Conservation (phyloP, 305 asterid genomes). For the Salvia sclarea region DNA sequence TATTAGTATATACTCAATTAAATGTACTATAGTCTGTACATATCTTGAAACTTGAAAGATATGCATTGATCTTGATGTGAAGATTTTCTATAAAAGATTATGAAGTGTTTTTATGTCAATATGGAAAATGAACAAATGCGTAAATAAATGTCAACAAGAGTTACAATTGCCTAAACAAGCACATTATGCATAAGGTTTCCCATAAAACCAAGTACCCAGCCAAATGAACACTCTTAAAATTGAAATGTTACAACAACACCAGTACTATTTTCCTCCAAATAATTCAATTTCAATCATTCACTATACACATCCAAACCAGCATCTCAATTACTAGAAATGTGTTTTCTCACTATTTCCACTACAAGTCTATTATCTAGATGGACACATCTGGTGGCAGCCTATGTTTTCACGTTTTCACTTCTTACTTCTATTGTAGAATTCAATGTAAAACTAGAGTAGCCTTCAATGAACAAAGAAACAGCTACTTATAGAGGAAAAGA, state of each 20-base stretch:
- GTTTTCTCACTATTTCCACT: background rate
- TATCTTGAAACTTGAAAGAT: background rate
- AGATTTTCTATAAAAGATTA: background rate
- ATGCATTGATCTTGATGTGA: background rate
- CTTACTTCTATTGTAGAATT: background rate
- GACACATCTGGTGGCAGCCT: background rate
- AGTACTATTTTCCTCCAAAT: background rate
- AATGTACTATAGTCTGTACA: too few relatives aligned
- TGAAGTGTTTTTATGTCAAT: background rate
- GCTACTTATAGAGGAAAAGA: background rate
- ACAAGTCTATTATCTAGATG: background rate
- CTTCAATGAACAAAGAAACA: slow-evolving; percentile 1
- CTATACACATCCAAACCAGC: slow-evolving; percentile 6
- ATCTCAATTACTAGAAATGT: background rate
- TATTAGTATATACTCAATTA: background rate
- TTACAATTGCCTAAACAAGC: background rate
- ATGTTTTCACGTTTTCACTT: background rate
- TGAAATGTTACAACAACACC: background rate
- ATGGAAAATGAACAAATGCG: background rate
- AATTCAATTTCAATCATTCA: slow-evolving; percentile 7
- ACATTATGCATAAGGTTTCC: background rate
- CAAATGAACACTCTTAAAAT: background rate
- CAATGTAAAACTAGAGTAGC: slow-evolving; percentile 21
- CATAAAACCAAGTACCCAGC: background rate
- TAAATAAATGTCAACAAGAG: background rate